Evolutionary conservation across 148 eudicot genomes (phyloP), one percentile per base, ranked within the genome.

Genomic region (Talinum fruticosum): DNA sequence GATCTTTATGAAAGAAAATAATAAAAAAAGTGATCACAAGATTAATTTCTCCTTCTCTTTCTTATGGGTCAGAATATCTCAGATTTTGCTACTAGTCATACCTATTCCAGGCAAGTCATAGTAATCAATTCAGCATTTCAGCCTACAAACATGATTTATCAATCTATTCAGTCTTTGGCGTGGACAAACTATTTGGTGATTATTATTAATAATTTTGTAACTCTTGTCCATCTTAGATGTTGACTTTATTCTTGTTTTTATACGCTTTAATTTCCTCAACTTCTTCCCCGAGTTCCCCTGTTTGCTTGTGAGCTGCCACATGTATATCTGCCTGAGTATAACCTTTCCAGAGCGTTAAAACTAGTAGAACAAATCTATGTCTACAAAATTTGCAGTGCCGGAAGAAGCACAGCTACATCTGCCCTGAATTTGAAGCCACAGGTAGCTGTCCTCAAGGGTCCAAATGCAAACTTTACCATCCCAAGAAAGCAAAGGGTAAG

Each of bases 331-430:
- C 73, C 79, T 77, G 79, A 72, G 35, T 30, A 71, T 10, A 71
- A 34, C 15, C 57, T 73, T 57, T 61, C 74, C 49, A 47, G 71
- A 71, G 47, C 13, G 67, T 74, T 79, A 53, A 81, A 84, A 76
- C 86, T 76, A 80, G 85, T 82, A 67, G 87, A 84, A 87, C 70
- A 81, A 86, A 85, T 85, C 67, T 74, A 24, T 83, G 78, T 87
- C 77, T 85, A 79, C 80, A 80, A 77, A 82, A 77, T 84, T 88
- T 82, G 97, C 99, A 96, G 99, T 96, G 99, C 79, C 97, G 81
- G 90, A 96, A 91, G 92, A 96, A 96, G 90, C 99, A 96, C 83
- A 91, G 94, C 78, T 91, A 90, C 77, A 91, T 87, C 74, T 96
- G 97, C 79, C 97, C 99, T 12, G 77, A 65, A 44, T 91, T 81